A percentile compares a stretch with the other conserved stretches of the same genome.
These are phyloP conservation scores for Cladophialophora exuberans DNA, from an alignment of 2,329 filamentous ascomycete genomes.

Conservation along the genomic window DNA sequence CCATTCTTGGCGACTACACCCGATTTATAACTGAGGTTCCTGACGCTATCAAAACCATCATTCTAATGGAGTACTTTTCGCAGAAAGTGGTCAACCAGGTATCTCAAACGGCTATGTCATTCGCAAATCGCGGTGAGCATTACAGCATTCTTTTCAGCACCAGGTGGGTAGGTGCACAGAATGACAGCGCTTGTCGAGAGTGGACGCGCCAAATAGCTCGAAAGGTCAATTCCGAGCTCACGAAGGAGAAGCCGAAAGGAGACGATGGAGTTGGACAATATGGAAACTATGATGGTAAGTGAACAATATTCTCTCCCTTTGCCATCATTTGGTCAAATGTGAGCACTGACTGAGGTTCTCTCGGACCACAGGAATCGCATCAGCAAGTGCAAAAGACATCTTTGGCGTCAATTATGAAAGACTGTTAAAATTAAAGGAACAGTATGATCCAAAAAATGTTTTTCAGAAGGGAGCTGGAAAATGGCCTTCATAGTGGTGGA, in stretches of 20 bases:
- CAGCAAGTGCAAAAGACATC: slow-evolving; percentile 38
- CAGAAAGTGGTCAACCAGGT: slow-evolving; percentile 42
- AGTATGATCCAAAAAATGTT: slow-evolving; percentile 52
- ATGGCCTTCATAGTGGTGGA: slow-evolving; percentile 7
- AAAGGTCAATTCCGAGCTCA: slow-evolving; percentile 34
- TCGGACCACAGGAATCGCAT: neutral
- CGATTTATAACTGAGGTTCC: slow-evolving; percentile 35
- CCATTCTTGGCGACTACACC: slow-evolving; percentile 38
- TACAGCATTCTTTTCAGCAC: slow-evolving; percentile 48
- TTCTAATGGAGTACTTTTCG: slow-evolving; percentile 50
- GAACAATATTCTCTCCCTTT: neutral
- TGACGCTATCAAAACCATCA: slow-evolving; percentile 37
- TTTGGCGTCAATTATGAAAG: slow-evolving; percentile 49
- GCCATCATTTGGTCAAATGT: slow-evolving; percentile 16
- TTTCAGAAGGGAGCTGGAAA: slow-evolving; percentile 43
- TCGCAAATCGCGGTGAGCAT: slow-evolving; percentile 50
- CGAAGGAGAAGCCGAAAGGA: slow-evolving; percentile 18
- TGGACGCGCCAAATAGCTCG: slow-evolving; percentile 45
- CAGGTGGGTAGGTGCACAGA: slow-evolving; percentile 44
- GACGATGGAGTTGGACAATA: slow-evolving; percentile 16
- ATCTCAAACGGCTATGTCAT: slow-evolving; percentile 43
- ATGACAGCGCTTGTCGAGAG: slow-evolving; percentile 43
- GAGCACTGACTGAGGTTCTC: slow-evolving; percentile 6
- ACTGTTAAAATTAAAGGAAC: slow-evolving; percentile 48
- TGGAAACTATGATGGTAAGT: slow-evolving; percentile 33